Evolutionary conservation across 306 rosid species (phyloP).

Genomic region (Boehmeria nivea): DNA sequence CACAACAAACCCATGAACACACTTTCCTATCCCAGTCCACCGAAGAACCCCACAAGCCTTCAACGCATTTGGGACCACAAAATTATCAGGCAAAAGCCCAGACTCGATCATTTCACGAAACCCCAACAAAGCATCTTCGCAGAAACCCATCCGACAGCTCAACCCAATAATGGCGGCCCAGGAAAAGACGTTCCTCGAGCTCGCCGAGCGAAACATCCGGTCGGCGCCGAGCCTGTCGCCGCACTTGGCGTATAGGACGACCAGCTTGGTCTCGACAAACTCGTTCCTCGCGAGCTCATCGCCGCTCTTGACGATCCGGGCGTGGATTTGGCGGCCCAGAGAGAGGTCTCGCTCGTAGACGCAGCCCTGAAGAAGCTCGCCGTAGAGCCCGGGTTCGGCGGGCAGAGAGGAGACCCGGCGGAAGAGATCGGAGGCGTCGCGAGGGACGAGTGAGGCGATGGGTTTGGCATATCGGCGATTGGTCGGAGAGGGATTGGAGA

Average conservation of each 20-base stretch:
- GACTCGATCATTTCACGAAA: constrained; percentile 45
- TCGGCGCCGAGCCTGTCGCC: constrained; percentile 28
- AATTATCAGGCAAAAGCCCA: constrained; percentile 63
- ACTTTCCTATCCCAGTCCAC: constrained; percentile 51
- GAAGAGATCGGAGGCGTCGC: constrained; percentile 11
- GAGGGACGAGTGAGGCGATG: constrained; percentile 2
- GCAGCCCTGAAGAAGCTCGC: constrained; percentile 75
- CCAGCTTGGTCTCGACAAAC: constrained; percentile 54
- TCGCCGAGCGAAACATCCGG: constrained; percentile 36
- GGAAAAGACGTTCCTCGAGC: constrained; percentile 50
- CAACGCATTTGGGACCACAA: constrained; percentile 67
- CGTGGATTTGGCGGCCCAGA: constrained; percentile 67
- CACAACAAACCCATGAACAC: constrained; percentile 50
- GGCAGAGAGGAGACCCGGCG: constrained; percentile 37
- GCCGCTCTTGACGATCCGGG: constrained; percentile 53
- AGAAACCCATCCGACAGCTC: constrained; percentile 46
- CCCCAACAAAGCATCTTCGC: constrained; percentile 43
- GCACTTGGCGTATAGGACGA: constrained; percentile 74
- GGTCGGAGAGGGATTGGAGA: constrained; percentile 26
- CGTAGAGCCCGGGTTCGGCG: constrained; percentile 40
- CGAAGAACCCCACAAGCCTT: constrained; percentile 69
- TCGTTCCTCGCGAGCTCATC: constrained; percentile 29
- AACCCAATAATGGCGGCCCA: constrained; percentile 78
- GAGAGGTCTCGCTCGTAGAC: constrained; percentile 59
- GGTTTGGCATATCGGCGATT: constrained; percentile 15